Base-by-base conservation (phyloP, 1,284 basidiomycete genomes). In the Clitocybe nebularis region DNA sequence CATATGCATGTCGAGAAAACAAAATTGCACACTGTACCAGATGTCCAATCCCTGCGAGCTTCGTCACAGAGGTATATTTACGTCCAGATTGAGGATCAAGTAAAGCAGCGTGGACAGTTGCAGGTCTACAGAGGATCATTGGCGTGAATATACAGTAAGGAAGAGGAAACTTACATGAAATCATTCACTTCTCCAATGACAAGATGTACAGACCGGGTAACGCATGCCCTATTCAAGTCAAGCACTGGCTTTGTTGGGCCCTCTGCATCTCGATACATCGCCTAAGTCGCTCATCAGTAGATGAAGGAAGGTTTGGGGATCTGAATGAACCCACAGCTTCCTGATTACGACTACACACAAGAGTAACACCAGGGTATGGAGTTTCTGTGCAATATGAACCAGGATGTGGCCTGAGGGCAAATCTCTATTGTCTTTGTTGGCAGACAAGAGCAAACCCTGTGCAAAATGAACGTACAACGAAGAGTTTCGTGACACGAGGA, bases 301-400 rank as follows among this genome's bases (percentile, higher is more conserved):
- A 13, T 13, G 45, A 13, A 16, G 28, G 37, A 30, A 13, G 25
- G 4, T 17, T 5, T 2, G 21, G 19, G n/a, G 21, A 6, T 14
- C 4, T 21, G 28, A 20, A 41, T 34, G n/a, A 21, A 61, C 66
- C 46, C 46, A 79, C 79, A 30, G 65, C 69, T 62, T 82, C 80
- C 54, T 82, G 74, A 32, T 78, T 67, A 13, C 71, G 68, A 1
- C 69, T 71, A 47, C 80, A 82, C 6, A 74, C 71, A 4, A 81
- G 59, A 0, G 68, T 70, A 22, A 78, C 70, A 1, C 66, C 62
- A 10, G 48, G 17, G 43, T 67, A 67, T 7, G 59, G 59, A 10
- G 59, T 58, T 21, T 60, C 52, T 10, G 47, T 47, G 25, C 58
- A 56, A 20, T 55, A 58, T 0, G 50, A 55, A 0, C 63, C 63